Evolutionary conservation across 345 rosid genomes (phyloP).

Genomic region (Hypericum androsaemum): DNA sequence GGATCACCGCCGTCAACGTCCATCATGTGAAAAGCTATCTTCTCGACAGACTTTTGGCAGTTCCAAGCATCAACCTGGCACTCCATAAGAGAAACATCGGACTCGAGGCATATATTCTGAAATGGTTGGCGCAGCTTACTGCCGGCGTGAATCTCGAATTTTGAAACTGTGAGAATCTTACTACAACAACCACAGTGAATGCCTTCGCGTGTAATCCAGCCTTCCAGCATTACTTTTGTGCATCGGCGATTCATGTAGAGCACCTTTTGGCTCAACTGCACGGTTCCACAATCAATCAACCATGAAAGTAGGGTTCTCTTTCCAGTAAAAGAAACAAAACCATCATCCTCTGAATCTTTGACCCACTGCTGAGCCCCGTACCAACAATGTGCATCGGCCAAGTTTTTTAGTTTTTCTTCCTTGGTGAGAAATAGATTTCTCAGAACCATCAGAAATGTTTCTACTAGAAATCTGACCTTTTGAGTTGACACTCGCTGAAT

Average conservation of each 20-base stretch:
- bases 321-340: constrained; percentile 23
- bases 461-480: constrained; percentile 26
- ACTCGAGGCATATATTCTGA: constrained; percentile 28
- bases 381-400: constrained; percentile 33
- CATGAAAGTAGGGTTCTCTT: constrained; percentile 25
- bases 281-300: constrained; percentile 23
- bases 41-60: constrained; percentile 16
- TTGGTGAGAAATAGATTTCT: constrained; percentile 39
- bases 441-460: not conserved
- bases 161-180: constrained; percentile 26
- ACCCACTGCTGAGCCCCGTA: constrained; percentile 15
- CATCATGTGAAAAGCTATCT: constrained; percentile 17
- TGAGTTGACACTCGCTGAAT: constrained; percentile 23
- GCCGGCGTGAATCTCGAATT: constrained; percentile 31
- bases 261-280: constrained; percentile 27
- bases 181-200: constrained; percentile 33
- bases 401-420: constrained; percentile 69
- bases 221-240: constrained; percentile 28
- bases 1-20: constrained; percentile 24
- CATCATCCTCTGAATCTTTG: constrained; percentile 17
- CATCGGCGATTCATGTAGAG: constrained; percentile 25
- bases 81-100: constrained; percentile 24
- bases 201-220: constrained; percentile 27
- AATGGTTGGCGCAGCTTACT: constrained; percentile 27
- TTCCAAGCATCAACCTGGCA: constrained; percentile 30